phyloP scores from a whole-genome alignment of 345 rosid genomes.

The Boechera divaricarpa region DNA sequence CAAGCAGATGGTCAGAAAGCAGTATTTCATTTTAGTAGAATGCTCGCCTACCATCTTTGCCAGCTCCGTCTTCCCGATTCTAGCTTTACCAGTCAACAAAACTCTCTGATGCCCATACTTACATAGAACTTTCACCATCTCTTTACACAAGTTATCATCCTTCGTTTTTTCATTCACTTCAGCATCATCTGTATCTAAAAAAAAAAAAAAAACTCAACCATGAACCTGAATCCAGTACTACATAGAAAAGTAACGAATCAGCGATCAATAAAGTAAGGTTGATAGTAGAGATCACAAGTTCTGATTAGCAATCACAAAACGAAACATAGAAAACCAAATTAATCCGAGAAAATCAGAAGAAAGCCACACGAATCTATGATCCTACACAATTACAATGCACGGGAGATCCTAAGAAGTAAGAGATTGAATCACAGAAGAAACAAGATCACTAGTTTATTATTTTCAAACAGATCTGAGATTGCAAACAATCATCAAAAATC shows the following conservation, averaged over 20 bases:
- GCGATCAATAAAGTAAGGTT: neutral
- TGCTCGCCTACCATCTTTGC: conserved; percentile 36
- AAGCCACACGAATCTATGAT: conserved; percentile 28
- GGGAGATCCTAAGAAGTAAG: neutral
- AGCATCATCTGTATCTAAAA: neutral
- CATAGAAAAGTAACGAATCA: neutral
- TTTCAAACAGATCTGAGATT: conserved; percentile 41
- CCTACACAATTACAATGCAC: neutral
- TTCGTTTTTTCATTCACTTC: neutral
- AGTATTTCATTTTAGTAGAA: neutral
- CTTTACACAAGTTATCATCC: neutral
- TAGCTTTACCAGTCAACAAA: conserved; percentile 44
- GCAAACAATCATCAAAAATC: conserved; percentile 8
- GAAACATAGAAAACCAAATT: neutral
- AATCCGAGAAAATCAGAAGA: conserved; percentile 10
- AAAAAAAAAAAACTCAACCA: neutral
- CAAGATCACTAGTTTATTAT: conserved; percentile 13
- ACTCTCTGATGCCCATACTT: conserved; percentile 1
- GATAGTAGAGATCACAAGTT: conserved; percentile 29
- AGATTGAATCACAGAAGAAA: conserved; percentile 22
- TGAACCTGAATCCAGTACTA: neutral
- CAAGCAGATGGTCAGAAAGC: conserved; percentile 45
- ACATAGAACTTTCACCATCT: neutral
- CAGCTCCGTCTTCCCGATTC: conserved; percentile 62
- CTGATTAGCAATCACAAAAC: conserved; percentile 24